Base-by-base conservation (phyloP, 106 monocot genomes). In the Narthecium ossifragum region DNA sequence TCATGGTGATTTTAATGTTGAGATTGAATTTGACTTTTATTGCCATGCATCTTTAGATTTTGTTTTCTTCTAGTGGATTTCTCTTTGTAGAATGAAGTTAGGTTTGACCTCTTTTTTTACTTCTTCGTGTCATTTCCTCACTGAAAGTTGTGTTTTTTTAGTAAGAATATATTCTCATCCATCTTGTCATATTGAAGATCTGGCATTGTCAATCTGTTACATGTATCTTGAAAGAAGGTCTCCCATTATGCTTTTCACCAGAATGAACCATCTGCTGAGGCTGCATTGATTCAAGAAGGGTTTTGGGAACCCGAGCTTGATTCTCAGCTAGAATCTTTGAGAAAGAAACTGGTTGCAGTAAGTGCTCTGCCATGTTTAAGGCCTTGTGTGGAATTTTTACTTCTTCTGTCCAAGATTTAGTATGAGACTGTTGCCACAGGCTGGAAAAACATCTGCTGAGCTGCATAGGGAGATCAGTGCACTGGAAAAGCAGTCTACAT, bases 261-360 rank as follows among this genome's bases (percentile, higher is more conserved):
- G 75, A 59, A 76, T 43, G 60, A 59, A 51, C 38, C 37, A n/a
- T 58, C 68, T 41, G 33, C 29, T 55, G 48, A 71, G 38, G 14
- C 11, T 64, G 67, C 32, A 38, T 31, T 54, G 20, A 31, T 72
- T 52, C 57, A 70, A 63, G 78, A 72, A 70, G 65, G 28, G 7
- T 31, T 67, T 9, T 36, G 31, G 48, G 64, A 84, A 58, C 14
- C 41, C 21, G 73, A 88, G 29, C 75, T 84, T 40, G 84, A 88
- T 51, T 39, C 62, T 61, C 68, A 80, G 55, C 65, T 92, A 59
- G 59, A 70, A 21, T 78, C 63, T 13, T 73, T 88, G 64, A 87
- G 92, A 70, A 62, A 62, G 32, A 84, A 81, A 50, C 87, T 92
- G 61, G 45, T 56, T 50, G 51, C 15, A 27, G 92, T 92, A 80